A percentile compares a stretch with the other conserved stretches of the same genome.
These are phyloP conservation scores for Neurospora tetraspora DNA, from an alignment of 495 filamentous ascomycete genomes.

Conservation along the genomic window DNA sequence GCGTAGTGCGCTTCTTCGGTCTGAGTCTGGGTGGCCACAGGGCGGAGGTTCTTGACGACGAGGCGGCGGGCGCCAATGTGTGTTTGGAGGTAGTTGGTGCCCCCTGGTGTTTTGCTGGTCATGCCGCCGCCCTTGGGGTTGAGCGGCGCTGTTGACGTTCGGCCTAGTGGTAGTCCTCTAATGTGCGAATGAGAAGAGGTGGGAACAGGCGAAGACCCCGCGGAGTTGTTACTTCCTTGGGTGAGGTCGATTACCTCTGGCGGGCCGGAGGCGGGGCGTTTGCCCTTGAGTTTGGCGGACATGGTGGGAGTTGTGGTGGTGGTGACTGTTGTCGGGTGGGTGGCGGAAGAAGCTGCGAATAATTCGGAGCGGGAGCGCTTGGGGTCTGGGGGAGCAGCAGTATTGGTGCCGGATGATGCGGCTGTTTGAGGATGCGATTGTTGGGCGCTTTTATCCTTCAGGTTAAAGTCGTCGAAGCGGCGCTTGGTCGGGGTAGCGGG, in stretches of 20 bases:
- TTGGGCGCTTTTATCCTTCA: neutral
- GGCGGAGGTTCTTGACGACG: conserved; percentile 75
- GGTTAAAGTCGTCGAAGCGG: neutral
- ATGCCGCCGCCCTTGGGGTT: neutral
- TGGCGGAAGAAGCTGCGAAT: conserved; percentile 5
- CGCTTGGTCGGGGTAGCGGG: neutral
- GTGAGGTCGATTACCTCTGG: conserved; percentile 31
- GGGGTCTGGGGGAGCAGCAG: neutral
- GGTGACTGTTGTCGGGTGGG: conserved; percentile 2
- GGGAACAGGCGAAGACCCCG: neutral
- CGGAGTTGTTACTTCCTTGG: neutral
- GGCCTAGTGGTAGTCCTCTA: neutral
- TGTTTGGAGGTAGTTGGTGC: conserved; percentile 36
- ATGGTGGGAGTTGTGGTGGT: conserved; percentile 8
- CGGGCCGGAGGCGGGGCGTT: conserved; percentile 16
- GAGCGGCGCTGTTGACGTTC: neutral
- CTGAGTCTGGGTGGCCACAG: conserved; percentile 36
- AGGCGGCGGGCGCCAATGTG: conserved; percentile 67
- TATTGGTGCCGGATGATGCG: neutral
- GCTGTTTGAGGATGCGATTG: neutral
- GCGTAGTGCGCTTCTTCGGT: conserved; percentile 54
- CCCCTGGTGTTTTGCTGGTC: neutral
- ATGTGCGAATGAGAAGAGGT: neutral
- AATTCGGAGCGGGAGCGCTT: conserved; percentile 22
- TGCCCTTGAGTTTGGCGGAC: conserved; percentile 28